Evolutionary conservation across 208 protist genomes (phyloP).

Genomic region (Lotmaria passim): DNA sequence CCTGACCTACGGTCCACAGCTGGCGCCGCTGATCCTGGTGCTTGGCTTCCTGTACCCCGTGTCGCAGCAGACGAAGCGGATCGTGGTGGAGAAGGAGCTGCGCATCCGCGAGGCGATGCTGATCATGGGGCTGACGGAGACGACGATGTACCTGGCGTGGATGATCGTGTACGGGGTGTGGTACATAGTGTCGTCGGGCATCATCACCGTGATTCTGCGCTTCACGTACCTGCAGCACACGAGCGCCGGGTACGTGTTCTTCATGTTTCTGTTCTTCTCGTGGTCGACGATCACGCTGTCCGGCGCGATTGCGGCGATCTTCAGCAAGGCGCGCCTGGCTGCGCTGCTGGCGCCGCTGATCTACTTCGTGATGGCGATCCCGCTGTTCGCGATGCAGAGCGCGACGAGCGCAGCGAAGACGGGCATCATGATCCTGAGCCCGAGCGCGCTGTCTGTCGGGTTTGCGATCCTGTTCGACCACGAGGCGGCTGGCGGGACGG

Average conservation of each 20-base stretch:
- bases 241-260: too few species aligned
- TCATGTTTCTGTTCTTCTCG: too few species aligned
- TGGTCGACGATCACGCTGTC: too few species aligned
- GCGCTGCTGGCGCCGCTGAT: slow-evolving; percentile 70
- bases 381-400: slow-evolving; percentile 39
- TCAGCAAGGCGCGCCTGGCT: too few species aligned
- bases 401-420: slow-evolving; percentile 24
- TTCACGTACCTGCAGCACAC: slow-evolving; percentile 59
- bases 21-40: slow-evolving; percentile 73
- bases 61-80: slow-evolving; percentile 63
- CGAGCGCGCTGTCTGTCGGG: slow-evolving; percentile 34
- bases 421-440: slow-evolving; percentile 39
- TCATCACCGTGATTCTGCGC: slow-evolving; percentile 59
- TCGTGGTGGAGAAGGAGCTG: slow-evolving; percentile 85
- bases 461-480: slow-evolving; percentile 31
- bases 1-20: too few species aligned
- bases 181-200: slow-evolving; percentile 37
- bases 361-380: slow-evolving; percentile 64
- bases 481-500: slow-evolving; percentile 22
- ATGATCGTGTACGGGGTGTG: slow-evolving; percentile 54
- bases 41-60: slow-evolving; percentile 76
- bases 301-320: too few species aligned
- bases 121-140: slow-evolving; percentile 78
- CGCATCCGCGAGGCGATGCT: slow-evolving; percentile 76
- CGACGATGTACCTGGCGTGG: slow-evolving; percentile 56